Evolutionary conservation across 202 grass and related monocot species (phyloP).

Genomic region (Cymbopogon flexuosus): DNA sequence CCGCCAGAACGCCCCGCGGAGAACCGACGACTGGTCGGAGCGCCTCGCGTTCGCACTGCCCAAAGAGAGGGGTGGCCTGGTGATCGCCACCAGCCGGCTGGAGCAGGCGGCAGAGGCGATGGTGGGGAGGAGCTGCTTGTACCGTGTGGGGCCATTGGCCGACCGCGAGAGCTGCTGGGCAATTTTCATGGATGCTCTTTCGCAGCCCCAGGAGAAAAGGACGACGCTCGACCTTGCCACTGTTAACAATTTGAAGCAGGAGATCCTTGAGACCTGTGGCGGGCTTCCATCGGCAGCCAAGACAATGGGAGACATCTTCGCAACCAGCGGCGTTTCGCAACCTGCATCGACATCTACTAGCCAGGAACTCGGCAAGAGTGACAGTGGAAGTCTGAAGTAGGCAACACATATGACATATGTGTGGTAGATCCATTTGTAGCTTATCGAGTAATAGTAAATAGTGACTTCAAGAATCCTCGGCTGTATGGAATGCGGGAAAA

Average conservation of each 20-base stretch:
- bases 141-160: constrained; percentile 9
- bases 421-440: neutral
- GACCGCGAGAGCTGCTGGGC: constrained; percentile 40
- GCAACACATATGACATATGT: neutral
- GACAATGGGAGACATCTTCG: constrained; percentile 37
- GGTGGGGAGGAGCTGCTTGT: constrained; percentile 25
- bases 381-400: constrained; percentile 11
- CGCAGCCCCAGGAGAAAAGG: neutral
- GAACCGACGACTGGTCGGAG: neutral
- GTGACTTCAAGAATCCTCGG: no score
- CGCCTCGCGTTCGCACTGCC: constrained; percentile 33
- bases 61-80: constrained; percentile 38
- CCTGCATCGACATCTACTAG: constrained; percentile 25
- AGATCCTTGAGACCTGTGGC: constrained; percentile 36
- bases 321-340: constrained; percentile 12
- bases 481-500: no score
- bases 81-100: constrained; percentile 45
- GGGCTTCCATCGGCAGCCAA: constrained; percentile 35
- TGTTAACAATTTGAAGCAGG: constrained; percentile 24
- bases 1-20: neutral
- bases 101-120: constrained; percentile 37
- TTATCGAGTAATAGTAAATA: no score
- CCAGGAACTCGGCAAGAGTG: constrained; percentile 29
- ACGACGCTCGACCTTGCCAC: neutral
- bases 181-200: constrained; percentile 40